Conservation (phyloP, 805 yeast genomes). For the Sugiyamaella smithiae region DNA sequence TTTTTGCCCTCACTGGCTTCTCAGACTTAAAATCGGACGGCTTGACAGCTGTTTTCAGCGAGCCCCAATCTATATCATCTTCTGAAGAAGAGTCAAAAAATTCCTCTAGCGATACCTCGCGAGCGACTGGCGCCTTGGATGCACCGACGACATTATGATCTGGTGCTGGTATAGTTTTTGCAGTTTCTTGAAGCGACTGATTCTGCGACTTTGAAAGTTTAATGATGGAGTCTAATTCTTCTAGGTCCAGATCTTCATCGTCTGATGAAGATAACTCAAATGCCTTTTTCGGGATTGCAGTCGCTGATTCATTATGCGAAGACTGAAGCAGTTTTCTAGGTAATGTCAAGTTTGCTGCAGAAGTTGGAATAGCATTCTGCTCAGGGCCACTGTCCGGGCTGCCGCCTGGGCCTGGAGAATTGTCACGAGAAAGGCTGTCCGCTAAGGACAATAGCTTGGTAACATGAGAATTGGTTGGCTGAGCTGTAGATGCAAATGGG, state of each 20-base stretch:
- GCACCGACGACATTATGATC: too few species aligned
- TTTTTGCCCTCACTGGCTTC: constrained; percentile 8
- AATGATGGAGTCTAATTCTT: constrained; percentile 4
- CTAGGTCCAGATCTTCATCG: constrained; percentile 14
- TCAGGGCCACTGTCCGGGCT: not conserved
- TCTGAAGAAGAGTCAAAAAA: constrained; percentile 4
- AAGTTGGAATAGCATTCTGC: not conserved
- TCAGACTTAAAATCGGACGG: constrained; percentile 1
- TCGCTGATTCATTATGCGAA: too few species aligned
- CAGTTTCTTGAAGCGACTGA: not conserved
- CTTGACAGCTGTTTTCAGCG: constrained; percentile 11
- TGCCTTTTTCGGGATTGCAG: not conserved
- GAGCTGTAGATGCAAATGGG: not conserved
- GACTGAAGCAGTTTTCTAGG: not conserved
- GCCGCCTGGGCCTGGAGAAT: not conserved
- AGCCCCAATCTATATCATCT: constrained; percentile 15
- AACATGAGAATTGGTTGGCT: constrained; percentile 1
- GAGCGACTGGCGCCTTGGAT: too few species aligned
- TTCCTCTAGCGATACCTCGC: not conserved
- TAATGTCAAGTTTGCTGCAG: not conserved
- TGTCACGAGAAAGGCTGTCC: not conserved
- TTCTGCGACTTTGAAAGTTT: not conserved
- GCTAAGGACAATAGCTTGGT: constrained; percentile 10
- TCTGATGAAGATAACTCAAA: constrained; percentile 2
- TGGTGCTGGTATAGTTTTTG: not conserved